A percentile compares a stretch with the other conserved stretches of the same genome.
Evolutionary conservation across 2,329 filamentous ascomycete species (phyloP).

Genomic region (Lachnellula hyalina): DNA sequence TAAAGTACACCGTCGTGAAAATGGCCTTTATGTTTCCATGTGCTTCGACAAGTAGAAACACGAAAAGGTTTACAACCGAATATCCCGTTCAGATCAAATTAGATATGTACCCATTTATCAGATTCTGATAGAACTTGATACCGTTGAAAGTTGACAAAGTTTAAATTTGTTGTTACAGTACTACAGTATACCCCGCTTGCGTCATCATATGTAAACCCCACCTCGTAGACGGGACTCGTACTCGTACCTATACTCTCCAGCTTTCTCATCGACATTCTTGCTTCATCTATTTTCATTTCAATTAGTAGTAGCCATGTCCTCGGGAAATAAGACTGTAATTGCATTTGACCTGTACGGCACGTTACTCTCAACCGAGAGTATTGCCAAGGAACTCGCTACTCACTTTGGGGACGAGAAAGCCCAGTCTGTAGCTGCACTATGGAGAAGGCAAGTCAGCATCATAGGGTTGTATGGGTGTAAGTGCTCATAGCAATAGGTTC

Average conservation of each 20-base stretch:
- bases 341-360: constrained; percentile 76
- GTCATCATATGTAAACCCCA: constrained; percentile 4
- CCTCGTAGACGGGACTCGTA: too few relatives aligned
- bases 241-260: background rate
- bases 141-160: background rate
- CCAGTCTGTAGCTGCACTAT: constrained; percentile 50
- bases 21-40: too few relatives aligned
- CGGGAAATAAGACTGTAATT: constrained; percentile 42
- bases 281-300: background rate
- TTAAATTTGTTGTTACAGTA: background rate
- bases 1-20: too few relatives aligned
- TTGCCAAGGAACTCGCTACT: constrained; percentile 51
- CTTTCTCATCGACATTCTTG: too few relatives aligned
- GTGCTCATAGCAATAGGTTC: constrained; percentile 33
- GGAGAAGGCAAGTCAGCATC: constrained; percentile 42
- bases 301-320: constrained; percentile 17
- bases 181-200: constrained; percentile 17
- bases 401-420: constrained; percentile 55
- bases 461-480: constrained; percentile 1
- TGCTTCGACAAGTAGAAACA: too few relatives aligned
- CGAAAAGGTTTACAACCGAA: too few relatives aligned
- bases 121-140: background rate
- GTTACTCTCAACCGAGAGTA: constrained; percentile 65
- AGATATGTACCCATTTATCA: background rate
- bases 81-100: too few relatives aligned